A percentile compares a stretch with the other conserved stretches of the same genome.
Evolutionary conservation across 73 alveolate species (phyloP).

Genomic region (Paramecium octaurelia): DNA sequence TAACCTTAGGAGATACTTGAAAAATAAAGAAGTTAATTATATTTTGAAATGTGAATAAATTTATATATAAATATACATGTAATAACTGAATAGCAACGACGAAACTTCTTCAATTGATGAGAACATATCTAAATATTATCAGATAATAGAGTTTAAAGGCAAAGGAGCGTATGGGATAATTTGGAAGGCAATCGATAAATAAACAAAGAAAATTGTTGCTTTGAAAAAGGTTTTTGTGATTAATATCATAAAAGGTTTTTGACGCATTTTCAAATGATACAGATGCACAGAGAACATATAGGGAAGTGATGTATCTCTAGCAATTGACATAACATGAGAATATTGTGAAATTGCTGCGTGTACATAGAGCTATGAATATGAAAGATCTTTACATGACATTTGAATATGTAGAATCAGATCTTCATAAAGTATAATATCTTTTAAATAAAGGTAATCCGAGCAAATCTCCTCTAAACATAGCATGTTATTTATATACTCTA

Average conservation of each 20-base stretch:
- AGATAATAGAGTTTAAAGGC: conserved; percentile 60
- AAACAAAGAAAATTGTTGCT: conserved; percentile 65
- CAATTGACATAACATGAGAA: conserved; percentile 79
- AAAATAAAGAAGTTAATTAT: neutral
- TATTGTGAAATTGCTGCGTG: conserved; percentile 67
- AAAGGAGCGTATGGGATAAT: conserved; percentile 92
- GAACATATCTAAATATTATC: neutral
- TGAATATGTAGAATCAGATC: conserved; percentile 81
- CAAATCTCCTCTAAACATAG: conserved; percentile 79
- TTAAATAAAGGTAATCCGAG: conserved; percentile 61
- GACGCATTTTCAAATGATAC: conserved; percentile 90
- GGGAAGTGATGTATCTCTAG: conserved; percentile 89
- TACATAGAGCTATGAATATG: conserved; percentile 74
- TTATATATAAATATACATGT: neutral
- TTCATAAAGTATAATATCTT: conserved; percentile 61
- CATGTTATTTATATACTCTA: conserved; percentile 87
- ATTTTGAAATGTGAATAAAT: neutral
- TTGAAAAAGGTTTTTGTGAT: conserved; percentile 50
- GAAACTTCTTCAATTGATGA: neutral
- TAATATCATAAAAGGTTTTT: conserved; percentile 60
- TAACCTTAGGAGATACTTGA: neutral
- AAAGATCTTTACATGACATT: conserved; percentile 69
- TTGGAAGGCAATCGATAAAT: conserved; percentile 89
- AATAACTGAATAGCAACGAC: neutral
- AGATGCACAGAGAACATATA: conserved; percentile 87